A percentile compares a stretch with the other conserved stretches of the same genome.
Evolutionary conservation across 2,329 filamentous ascomycete species (phyloP).

Genomic region (Hymenoscyphus linearis): DNA sequence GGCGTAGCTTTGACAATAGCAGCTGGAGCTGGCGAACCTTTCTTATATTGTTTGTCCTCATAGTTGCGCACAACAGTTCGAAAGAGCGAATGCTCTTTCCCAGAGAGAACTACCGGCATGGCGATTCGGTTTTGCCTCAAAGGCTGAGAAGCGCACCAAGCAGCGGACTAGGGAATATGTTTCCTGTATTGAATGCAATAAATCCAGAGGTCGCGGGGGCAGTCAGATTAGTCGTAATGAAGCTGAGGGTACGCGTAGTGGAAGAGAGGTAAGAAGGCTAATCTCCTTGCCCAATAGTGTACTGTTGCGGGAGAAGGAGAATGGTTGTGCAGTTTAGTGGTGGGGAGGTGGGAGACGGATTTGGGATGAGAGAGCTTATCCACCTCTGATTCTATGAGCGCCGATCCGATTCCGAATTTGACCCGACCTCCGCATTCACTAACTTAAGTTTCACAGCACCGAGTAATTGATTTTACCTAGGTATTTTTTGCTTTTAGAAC

Average conservation of each 20-base stretch:
- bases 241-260: not conserved
- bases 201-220: not conserved
- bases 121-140: constrained; percentile 17
- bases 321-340: not conserved
- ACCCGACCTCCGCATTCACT: not conserved
- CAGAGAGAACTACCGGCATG: constrained; percentile 69
- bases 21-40: constrained; percentile 42
- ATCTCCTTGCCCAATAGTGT: not conserved
- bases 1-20: constrained; percentile 7
- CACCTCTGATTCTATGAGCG: not conserved
- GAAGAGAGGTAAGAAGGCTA: not conserved
- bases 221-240: not conserved
- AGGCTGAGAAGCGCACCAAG: not conserved
- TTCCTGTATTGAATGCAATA: not conserved
- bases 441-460: too few species aligned
- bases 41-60: constrained; percentile 98
- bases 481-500: too few species aligned
- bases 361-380: not conserved
- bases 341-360: not conserved
- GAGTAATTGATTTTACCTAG: too few species aligned
- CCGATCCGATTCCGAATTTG: not conserved
- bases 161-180: not conserved
- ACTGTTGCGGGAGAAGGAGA: not conserved
- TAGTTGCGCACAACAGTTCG: constrained; percentile 92
- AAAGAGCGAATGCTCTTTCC: constrained; percentile 93